Percentiles rank a stretch among this genome's conserved stretches.
These are phyloP conservation scores for Pleurotus ostreatus DNA, from an alignment of 768 basidiomycete species.

Conservation along the genomic window DNA sequence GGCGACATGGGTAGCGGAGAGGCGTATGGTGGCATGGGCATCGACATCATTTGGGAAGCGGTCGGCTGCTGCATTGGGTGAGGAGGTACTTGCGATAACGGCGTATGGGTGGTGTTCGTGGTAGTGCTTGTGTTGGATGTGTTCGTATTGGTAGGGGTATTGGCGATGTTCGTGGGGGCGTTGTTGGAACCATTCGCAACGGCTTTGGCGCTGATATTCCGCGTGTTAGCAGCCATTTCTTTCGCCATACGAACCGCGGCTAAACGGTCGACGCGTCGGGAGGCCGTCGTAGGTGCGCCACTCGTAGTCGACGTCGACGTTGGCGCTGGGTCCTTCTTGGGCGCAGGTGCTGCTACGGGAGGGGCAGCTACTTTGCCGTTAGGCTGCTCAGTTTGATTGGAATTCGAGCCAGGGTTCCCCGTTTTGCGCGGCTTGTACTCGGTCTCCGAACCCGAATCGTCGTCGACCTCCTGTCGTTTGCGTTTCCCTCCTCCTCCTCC, in stretches of 20 bases:
- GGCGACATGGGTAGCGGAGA: background rate
- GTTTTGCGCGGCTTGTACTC: background rate
- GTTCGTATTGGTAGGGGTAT: background rate
- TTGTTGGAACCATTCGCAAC: background rate
- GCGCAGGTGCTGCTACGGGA: background rate
- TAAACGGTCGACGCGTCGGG: background rate
- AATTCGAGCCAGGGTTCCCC: background rate
- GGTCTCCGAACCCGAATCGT: background rate
- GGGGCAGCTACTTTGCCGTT: background rate
- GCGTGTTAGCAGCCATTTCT: background rate
- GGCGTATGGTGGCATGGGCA: background rate
- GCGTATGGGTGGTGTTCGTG: background rate
- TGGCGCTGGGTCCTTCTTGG: background rate
- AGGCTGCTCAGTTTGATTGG: background rate
- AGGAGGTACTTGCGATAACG: background rate
- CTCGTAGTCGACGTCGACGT: background rate
- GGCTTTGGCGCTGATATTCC: background rate
- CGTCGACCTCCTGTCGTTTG: background rate
- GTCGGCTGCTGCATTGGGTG: background rate
- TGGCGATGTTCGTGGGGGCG: background rate
- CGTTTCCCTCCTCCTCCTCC: background rate
- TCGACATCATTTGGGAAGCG: background rate
- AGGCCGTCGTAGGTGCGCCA: no score
- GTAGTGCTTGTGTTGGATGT: background rate
- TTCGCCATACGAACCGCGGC: background rate